Conservation (phyloP, 2,329 filamentous ascomycete genomes). For the Thielaviopsis punctulata region DNA sequence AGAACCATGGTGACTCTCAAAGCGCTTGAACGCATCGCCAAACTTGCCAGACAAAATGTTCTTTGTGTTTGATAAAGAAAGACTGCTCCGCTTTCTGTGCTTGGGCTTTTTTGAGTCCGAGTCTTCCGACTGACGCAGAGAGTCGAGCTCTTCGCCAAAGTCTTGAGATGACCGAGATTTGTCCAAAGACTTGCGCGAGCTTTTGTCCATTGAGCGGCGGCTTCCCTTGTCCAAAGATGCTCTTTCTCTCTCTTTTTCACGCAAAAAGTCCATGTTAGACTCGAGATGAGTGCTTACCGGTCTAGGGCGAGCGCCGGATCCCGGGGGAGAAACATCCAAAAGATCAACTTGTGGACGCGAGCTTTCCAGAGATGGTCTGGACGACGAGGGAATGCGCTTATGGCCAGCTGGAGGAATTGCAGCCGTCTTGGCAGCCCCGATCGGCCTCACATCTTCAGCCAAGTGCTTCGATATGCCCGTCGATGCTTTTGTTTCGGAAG, state of each 20-base stretch:
- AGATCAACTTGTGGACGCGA: constrained; percentile 48
- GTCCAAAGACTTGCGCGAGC: constrained; percentile 8
- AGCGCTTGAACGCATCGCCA: constrained; percentile 82
- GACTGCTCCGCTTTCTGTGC: constrained; percentile 54
- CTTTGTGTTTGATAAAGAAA: constrained; percentile 59
- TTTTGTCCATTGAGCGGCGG: constrained; percentile 8
- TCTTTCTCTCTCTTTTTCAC: constrained; percentile 45
- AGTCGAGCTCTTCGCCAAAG: constrained; percentile 39
- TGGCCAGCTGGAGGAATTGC: constrained; percentile 3
- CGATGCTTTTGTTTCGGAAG: neutral
- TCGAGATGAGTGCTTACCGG: constrained; percentile 73
- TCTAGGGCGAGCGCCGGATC: constrained; percentile 43
- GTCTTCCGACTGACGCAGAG: constrained; percentile 60
- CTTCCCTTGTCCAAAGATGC: constrained; percentile 8
- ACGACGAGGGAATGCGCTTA: constrained; percentile 29
- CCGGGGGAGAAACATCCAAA: constrained; percentile 29
- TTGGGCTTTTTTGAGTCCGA: constrained; percentile 39
- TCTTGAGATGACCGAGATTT: constrained; percentile 8
- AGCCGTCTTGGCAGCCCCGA: constrained; percentile 5
- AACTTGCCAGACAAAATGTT: constrained; percentile 76
- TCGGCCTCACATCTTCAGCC: constrained; percentile 1
- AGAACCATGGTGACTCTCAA: constrained; percentile 41
- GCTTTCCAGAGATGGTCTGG: constrained; percentile 54
- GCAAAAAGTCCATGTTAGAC: constrained; percentile 65
- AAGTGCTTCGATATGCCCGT: neutral